These are phyloP conservation scores for Olyra latifolia DNA, from an alignment of 176 grass and related monocot species.

Conservation along the genomic window DNA sequence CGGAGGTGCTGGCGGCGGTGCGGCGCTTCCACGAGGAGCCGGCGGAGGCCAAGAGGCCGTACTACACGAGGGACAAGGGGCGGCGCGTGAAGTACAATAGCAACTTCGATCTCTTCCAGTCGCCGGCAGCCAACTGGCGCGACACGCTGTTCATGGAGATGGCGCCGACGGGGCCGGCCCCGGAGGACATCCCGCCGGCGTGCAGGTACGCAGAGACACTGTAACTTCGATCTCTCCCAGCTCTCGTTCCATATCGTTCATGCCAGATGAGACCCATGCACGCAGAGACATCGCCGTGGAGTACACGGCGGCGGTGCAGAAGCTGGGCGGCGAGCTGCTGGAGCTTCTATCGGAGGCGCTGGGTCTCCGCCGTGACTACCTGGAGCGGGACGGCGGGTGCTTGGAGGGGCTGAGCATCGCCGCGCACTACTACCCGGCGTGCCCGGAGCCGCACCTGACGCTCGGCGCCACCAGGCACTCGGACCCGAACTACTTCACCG, in stretches of 20 bases:
- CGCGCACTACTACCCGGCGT: too few species aligned
- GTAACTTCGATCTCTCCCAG: too few species aligned
- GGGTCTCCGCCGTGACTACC: too few species aligned
- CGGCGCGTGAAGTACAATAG: neutral
- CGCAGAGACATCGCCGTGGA: neutral
- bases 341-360: conserved; percentile 15
- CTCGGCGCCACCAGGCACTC: conserved; percentile 20
- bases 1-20: too few species aligned
- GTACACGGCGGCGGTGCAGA: neutral
- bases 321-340: neutral
- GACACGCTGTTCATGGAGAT: neutral
- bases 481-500: conserved; percentile 28
- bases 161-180: neutral
- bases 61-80: neutral
- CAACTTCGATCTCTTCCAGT: neutral
- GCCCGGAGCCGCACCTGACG: too few species aligned
- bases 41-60: neutral
- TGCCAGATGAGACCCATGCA: too few species aligned
- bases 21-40: too few species aligned
- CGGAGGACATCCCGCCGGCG: neutral
- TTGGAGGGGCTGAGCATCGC: conserved; percentile 13
- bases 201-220: too few species aligned
- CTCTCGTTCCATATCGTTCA: too few species aligned
- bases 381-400: too few species aligned
- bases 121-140: neutral